These are phyloP conservation scores for Calocybe gambosa DNA, from an alignment of 1,284 basidiomycete genomes.

Conservation along the genomic window DNA sequence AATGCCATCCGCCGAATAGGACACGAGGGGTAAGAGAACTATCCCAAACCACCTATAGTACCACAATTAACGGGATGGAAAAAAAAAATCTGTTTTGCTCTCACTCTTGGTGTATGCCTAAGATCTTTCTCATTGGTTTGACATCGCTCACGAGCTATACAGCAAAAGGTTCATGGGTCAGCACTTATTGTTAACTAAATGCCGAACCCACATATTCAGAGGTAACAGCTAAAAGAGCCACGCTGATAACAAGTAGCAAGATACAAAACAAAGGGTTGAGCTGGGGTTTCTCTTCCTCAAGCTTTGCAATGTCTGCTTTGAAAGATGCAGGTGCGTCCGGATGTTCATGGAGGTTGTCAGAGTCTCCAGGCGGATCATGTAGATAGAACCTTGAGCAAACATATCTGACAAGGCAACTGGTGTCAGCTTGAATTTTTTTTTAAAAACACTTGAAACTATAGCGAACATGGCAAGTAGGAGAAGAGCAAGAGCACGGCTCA, in stretches of 20 bases:
- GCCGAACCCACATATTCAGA: slow-evolving; percentile 56
- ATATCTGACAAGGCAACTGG: slow-evolving; percentile 36
- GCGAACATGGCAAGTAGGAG: slow-evolving; percentile 53
- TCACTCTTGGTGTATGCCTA: slow-evolving; percentile 43
- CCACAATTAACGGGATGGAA: neutral
- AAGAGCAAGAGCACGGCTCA: slow-evolving; percentile 58
- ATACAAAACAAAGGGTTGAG: slow-evolving; percentile 58
- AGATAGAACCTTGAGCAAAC: slow-evolving; percentile 58
- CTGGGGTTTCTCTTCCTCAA: slow-evolving; percentile 42
- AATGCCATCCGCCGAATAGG: slow-evolving; percentile 61
- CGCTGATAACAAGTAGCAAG: slow-evolving; percentile 41
- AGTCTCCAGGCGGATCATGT: slow-evolving; percentile 60
- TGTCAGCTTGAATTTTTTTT: neutral
- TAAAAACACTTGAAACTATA: slow-evolving; percentile 1
- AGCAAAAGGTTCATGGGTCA: slow-evolving; percentile 2
- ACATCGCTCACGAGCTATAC: slow-evolving; percentile 54
- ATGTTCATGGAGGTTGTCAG: slow-evolving; percentile 36
- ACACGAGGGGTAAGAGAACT: slow-evolving; percentile 62
- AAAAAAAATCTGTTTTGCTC: neutral
- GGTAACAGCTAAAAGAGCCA: slow-evolving; percentile 55
- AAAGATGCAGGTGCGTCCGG: slow-evolving; percentile 41
- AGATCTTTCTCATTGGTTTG: slow-evolving; percentile 39
- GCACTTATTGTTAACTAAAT: neutral
- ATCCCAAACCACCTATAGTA: slow-evolving; percentile 58
- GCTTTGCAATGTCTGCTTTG: slow-evolving; percentile 35